phyloP scores from a whole-genome alignment of 495 filamentous ascomycete genomes.

The Darksidea phi region DNA sequence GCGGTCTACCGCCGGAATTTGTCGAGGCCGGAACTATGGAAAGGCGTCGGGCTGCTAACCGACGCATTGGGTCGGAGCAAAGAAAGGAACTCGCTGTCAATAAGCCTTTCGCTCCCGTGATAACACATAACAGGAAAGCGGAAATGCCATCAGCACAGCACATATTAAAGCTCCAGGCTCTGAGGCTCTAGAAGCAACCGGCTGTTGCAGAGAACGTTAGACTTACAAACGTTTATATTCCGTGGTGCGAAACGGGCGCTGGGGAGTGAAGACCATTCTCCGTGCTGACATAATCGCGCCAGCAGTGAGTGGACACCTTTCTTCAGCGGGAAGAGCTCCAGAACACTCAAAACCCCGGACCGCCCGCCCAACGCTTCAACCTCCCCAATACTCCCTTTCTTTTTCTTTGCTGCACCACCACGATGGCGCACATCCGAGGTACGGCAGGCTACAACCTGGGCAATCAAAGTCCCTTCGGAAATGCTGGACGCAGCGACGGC shows the following conservation, averaged over 20 bases:
- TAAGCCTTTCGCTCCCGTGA: no score
- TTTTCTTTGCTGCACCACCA: constrained; percentile 20
- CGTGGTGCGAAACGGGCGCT: not conserved
- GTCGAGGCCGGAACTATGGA: not conserved
- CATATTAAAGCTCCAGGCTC: no score
- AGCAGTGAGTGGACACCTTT: no score
- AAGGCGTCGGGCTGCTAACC: not conserved
- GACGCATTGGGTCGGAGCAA: constrained; percentile 9
- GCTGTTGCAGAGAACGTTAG: not conserved
- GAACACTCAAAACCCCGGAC: constrained; percentile 23
- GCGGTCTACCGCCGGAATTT: not conserved
- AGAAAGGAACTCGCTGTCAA: not conserved
- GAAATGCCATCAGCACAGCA: no score
- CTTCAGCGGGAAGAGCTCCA: constrained; percentile 10
- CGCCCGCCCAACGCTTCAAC: constrained; percentile 15
- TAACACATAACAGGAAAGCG: no score
- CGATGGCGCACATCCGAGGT: constrained; percentile 94
- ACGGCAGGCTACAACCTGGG: constrained; percentile 95
- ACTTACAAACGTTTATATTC: not conserved
- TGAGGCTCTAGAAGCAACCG: no score
- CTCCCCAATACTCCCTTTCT: not conserved
- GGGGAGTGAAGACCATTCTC: not conserved
- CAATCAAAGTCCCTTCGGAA: constrained; percentile 52
- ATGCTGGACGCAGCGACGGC: constrained; percentile 59
- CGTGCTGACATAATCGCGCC: not conserved